A percentile compares a stretch with the other conserved stretches of the same genome.
phyloP scores from a whole-genome alignment of 345 rosid genomes.

The Dimocarpus longan region DNA sequence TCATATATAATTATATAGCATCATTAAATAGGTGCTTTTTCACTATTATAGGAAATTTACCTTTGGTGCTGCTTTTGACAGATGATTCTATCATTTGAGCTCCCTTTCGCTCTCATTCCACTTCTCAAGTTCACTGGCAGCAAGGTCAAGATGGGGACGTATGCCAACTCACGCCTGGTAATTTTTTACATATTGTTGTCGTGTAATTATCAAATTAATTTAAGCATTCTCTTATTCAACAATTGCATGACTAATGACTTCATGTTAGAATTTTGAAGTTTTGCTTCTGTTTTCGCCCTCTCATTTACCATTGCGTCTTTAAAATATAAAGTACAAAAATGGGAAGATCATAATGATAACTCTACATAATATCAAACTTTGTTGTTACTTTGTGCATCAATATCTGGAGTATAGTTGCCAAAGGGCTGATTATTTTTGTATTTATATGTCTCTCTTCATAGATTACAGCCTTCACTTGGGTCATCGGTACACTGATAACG shows the following conservation, averaged over 20 bases:
- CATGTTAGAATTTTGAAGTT: no score
- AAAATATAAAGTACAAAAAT: background rate
- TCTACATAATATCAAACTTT: background rate
- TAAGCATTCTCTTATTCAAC: background rate
- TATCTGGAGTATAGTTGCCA: background rate
- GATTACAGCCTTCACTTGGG: constrained; percentile 75
- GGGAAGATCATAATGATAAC: background rate
- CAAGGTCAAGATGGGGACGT: constrained; percentile 76
- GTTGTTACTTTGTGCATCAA: background rate
- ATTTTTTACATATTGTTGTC: constrained; percentile 1
- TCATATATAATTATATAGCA: background rate
- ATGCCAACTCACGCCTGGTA: constrained; percentile 66
- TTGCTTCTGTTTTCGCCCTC: background rate
- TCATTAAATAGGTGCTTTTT: background rate
- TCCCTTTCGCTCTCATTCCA: constrained; percentile 87
- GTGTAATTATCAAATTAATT: background rate
- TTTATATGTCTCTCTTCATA: constrained; percentile 19
- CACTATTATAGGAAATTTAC: background rate
- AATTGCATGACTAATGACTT: background rate
- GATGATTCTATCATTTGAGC: constrained; percentile 97
- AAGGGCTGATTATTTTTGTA: background rate
- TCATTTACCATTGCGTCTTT: background rate
- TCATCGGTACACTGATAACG: constrained; percentile 75
- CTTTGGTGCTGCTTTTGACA: constrained; percentile 31
- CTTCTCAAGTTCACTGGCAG: constrained; percentile 96